Evolutionary conservation across 2,329 filamentous ascomycete species (phyloP), one percentile per base, ranked within the genome.

Genomic region (Lasiodiplodia hormozganensis): DNA sequence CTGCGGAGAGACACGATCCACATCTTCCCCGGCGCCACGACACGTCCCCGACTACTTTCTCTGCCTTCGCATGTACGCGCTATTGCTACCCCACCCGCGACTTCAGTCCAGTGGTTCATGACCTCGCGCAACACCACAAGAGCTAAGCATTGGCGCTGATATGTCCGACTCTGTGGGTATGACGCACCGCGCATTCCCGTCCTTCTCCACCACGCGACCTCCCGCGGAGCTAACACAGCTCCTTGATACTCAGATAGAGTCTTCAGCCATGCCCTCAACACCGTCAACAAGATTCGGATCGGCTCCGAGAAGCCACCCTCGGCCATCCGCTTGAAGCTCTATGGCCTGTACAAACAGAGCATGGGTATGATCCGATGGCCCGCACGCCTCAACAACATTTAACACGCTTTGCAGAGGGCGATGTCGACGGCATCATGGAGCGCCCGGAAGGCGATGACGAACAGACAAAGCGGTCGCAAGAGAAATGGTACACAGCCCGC

Each of bases 241-340:
- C 34, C 40, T 11, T 34, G 6, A 28, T 8, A 21, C 38, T n/a
- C 62, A 98, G 96, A 99, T 84, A 92, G 96, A 82, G 96, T 99
- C 78, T 99, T 99, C 81, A 95, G 96, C 80, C 95, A 99, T 88
- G 96, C 96, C 72, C 91, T 99, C 81, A 97, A 97, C 83, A 98
- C 96, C 28, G 95, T 99, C 76, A 97, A 97, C 82, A 96, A 96
- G 82, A 96, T 99, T 74, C 95, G 96, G 77, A 97, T 94, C 21
- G 95, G 96, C 71, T 93, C 93, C 65, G 89, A 93, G 71, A 91
- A 96, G 71, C 96, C 96, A 56, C 96, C 96, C 58, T 88, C 94
- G 2, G 85, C 87, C 70, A 94, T 96, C 76, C 91, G 96, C 69
- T 86, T 99, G 74, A 92, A 92, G 69, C 91, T 99, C 70, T 99